Percentiles rank a stretch among this genome's conserved stretches.
Evolutionary conservation across 2,329 filamentous ascomycete species (phyloP).

Genomic region (Penicillium sp.): DNA sequence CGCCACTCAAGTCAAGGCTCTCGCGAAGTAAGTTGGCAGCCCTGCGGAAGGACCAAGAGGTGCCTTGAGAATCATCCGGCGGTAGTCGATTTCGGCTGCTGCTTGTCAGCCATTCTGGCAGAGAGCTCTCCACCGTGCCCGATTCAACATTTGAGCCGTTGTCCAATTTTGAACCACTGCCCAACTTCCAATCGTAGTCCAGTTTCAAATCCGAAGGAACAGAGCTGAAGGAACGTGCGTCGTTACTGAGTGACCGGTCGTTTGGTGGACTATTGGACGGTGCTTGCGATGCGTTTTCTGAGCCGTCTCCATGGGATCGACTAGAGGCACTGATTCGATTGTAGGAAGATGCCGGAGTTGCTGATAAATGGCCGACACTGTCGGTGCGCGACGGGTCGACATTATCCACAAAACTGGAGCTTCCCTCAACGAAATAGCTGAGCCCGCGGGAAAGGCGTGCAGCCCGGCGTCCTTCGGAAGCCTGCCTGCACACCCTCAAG

Average conservation of each 20-base stretch:
- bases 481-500: conserved; percentile 48
- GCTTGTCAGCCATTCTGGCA: conserved; percentile 29
- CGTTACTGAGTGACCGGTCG: conserved; percentile 24
- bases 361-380: conserved; percentile 14
- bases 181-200: conserved; percentile 11
- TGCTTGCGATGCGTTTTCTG: conserved; percentile 15
- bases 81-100: conserved; percentile 22
- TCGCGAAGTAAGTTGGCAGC: conserved; percentile 44
- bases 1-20: conserved; percentile 38
- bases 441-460: conserved; percentile 49
- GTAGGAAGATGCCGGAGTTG: conserved; percentile 18
- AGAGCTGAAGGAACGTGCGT: conserved; percentile 22
- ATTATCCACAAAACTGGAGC: conserved; percentile 34
- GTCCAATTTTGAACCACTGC: neutral
- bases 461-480: conserved; percentile 46
- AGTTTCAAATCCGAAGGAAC: conserved; percentile 21
- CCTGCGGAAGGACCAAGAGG: conserved; percentile 39
- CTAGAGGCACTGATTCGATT: conserved; percentile 19
- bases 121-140: conserved; percentile 21
- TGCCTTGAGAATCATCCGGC: conserved; percentile 30
- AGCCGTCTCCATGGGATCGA: conserved; percentile 18
- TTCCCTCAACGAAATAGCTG: conserved; percentile 48
- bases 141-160: conserved; percentile 20
- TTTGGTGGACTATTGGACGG: conserved; percentile 13
- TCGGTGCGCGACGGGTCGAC: conserved; percentile 18